Evolutionary conservation across 139 green algal genomes (phyloP), one percentile per base, ranked within the genome.

Genomic region (Ettlia oleoabundans): DNA sequence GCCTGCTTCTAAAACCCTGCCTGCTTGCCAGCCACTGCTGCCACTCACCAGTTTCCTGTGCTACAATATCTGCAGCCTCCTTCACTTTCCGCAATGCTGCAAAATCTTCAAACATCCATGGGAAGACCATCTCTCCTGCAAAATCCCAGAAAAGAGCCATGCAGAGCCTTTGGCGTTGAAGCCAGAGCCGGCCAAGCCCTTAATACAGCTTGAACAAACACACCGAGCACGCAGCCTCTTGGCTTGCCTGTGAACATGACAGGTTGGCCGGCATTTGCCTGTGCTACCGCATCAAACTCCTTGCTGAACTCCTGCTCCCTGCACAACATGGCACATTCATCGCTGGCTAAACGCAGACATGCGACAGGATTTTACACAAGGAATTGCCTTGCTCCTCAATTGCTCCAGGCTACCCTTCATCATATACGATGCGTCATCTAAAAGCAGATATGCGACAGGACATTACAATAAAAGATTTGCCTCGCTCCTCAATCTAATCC

Each of bases 51-150:
- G 51, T 33, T 26, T 78, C 58, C 5, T 37, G 32, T 15, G 83
- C 76, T 32, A 99, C 28, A n/a, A 96, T 8, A 13, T 98, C 51
- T 6, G 92, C 95, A 2, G 93, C 89, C 32, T 86, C 86, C 80
- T 93, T 93, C 61, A 96, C 86, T 5, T 91, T 93, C 43, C 85
- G 83, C 78, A 99, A 88, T 52, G 75, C 68, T 3, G 85, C 87
- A 75, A 97, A 91, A 42, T 98, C 94, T 43, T 98, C 93, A 91
- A 97, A 95, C 93, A 98, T 96, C 89, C 92, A 98, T 37, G 95
- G 95, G 85, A 97, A 99, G 38, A 98, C 92, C 92, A 97, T 97
- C 89, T 99, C 95, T 13, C 94, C 89, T 84, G 88, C 55, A 53
- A 7, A 15, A 42, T 8, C 19, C 6, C 42, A n/a, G 28, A 37